Conservation (phyloP, 2,329 filamentous ascomycete genomes). For the Beauveria rudraprayagi region DNA sequence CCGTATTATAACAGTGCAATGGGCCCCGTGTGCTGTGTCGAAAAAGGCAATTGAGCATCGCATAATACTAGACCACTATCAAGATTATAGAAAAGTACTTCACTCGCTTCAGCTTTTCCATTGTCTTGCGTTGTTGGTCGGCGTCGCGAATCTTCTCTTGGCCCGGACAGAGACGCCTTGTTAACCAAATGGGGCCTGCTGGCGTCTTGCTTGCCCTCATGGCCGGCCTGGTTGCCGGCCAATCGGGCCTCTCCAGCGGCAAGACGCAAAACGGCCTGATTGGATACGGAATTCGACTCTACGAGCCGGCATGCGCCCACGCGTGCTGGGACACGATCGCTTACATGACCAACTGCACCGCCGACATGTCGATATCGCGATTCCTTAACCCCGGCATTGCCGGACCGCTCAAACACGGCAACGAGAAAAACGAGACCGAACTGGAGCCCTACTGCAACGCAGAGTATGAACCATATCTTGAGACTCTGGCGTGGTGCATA, state of each 20-base stretch:
- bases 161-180: neutral
- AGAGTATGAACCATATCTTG: conserved; percentile 15
- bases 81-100: neutral
- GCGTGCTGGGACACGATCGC: conserved; percentile 40
- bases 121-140: neutral
- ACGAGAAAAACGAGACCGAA: neutral
- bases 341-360: conserved; percentile 4
- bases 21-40: neutral
- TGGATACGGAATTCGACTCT: conserved; percentile 36
- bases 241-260: neutral
- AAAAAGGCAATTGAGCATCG: neutral
- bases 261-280: conserved; percentile 16
- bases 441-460: conserved; percentile 14
- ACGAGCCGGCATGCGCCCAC: conserved; percentile 58
- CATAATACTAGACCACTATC: neutral
- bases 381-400: conserved; percentile 2
- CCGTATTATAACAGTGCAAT: neutral
- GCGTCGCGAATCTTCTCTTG: neutral
- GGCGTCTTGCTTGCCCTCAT: neutral
- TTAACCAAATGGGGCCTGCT: neutral
- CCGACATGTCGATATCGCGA: conserved; percentile 5
- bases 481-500: conserved; percentile 18
- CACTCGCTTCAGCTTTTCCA: neutral
- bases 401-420: neutral
- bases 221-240: neutral